These are phyloP conservation scores for Nakaseomyces sp. DNA, from an alignment of 1,139 yeast genomes.

Conservation along the genomic window DNA sequence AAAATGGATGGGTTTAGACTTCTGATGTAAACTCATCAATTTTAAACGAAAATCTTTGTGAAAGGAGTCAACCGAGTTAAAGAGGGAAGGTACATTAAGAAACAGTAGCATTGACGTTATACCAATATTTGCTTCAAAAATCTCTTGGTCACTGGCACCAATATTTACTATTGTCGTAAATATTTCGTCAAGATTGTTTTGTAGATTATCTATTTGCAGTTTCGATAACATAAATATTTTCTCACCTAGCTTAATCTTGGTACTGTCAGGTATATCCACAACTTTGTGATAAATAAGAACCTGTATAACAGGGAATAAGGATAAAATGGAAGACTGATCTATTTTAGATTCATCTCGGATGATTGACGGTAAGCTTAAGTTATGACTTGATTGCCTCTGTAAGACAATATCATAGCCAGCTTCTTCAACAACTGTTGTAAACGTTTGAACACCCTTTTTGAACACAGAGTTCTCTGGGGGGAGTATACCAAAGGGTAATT, in stretches of 20 bases:
- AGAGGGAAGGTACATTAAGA: slow-evolving; percentile 16
- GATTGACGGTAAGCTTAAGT: slow-evolving; percentile 3
- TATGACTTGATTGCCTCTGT: not conserved
- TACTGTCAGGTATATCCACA: slow-evolving; percentile 14
- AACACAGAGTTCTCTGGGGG: slow-evolving; percentile 1
- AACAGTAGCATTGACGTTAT: slow-evolving; percentile 18
- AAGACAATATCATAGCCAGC: slow-evolving; percentile 12
- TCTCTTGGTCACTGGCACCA: slow-evolving; percentile 24
- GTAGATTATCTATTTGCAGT: slow-evolving; percentile 12
- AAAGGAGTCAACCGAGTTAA: slow-evolving; percentile 18
- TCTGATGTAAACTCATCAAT: slow-evolving; percentile 16
- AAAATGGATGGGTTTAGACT: slow-evolving; percentile 29
- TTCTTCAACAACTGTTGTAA: slow-evolving; percentile 26
- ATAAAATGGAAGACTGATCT: not conserved
- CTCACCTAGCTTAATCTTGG: slow-evolving; percentile 13
- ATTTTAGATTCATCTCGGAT: not conserved
- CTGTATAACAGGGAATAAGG: slow-evolving; percentile 10
- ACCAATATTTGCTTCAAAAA: slow-evolving; percentile 12
- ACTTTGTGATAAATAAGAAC: slow-evolving; percentile 11
- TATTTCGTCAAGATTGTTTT: slow-evolving; percentile 9
- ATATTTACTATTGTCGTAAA: slow-evolving; percentile 19
- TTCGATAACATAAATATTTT: slow-evolving; percentile 19
- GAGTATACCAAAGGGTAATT: not conserved
- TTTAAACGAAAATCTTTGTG: slow-evolving; percentile 24
- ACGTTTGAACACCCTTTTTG: slow-evolving; percentile 8